Conservation (phyloP, 1,284 basidiomycete genomes). For the Neonothopanus nambi region DNA sequence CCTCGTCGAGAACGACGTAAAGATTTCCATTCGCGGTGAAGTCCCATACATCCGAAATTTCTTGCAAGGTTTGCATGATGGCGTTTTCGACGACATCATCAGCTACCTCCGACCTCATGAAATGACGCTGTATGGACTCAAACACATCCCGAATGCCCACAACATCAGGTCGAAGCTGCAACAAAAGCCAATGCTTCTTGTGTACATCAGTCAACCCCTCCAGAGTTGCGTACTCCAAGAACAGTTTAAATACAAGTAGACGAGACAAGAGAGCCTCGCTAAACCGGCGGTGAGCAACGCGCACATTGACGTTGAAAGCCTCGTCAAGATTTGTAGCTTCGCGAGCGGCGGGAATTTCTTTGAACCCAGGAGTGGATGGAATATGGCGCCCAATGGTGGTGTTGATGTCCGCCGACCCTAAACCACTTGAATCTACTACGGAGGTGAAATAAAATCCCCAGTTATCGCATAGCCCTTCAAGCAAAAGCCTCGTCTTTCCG, state of each 20-base stretch:
- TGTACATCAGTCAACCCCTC: neutral
- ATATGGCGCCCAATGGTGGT: neutral
- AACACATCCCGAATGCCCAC: too few species aligned
- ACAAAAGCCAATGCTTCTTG: neutral
- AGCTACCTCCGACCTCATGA: neutral
- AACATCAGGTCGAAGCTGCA: neutral
- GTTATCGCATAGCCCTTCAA: slow-evolving; percentile 2
- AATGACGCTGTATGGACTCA: too few species aligned
- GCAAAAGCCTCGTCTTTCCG: slow-evolving; percentile 4
- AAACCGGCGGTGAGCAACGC: neutral
- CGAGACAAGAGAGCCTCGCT: neutral
- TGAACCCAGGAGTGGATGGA: neutral
- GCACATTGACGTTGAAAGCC: too few species aligned
- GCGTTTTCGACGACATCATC: too few species aligned
- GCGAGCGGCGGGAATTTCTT: neutral
- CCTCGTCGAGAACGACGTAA: slow-evolving; percentile 4
- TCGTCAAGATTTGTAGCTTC: neutral
- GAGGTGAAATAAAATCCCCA: slow-evolving; percentile 10
- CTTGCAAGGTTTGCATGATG: too few species aligned
- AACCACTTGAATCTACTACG: neutral
- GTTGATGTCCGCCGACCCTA: neutral
- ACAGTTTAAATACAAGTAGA: neutral
- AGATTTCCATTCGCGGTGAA: neutral
- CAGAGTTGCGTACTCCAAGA: neutral
- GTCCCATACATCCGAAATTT: too few species aligned